Evolutionary conservation across 345 rosid genomes (phyloP).

Genomic region (Nephelium lappaceum): DNA sequence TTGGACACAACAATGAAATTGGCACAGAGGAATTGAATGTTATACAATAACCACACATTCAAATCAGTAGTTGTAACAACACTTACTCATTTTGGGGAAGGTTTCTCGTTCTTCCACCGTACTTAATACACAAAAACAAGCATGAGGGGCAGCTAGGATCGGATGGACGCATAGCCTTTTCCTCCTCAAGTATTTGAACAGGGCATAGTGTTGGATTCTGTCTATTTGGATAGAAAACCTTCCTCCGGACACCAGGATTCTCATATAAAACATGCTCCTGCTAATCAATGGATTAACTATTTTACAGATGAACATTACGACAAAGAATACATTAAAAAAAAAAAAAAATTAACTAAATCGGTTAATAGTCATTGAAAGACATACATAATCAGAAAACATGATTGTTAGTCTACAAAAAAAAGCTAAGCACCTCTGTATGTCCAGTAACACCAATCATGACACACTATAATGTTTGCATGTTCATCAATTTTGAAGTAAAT

Average conservation of each 20-base stretch:
- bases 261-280: conserved; percentile 64
- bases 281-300: background rate
- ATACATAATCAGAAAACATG: background rate
- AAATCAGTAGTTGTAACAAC: background rate
- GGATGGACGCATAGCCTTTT: conserved; percentile 59
- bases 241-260: conserved; percentile 47
- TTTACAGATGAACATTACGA: background rate
- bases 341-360: background rate
- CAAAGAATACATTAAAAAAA: background rate
- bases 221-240: conserved; percentile 49
- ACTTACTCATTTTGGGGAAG: conserved; percentile 67
- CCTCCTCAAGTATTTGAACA: conserved; percentile 59
- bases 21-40: background rate
- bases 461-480: background rate
- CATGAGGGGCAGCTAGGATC: conserved; percentile 58
- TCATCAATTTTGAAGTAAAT: background rate
- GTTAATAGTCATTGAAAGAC: background rate
- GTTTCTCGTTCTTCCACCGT: conserved; percentile 68
- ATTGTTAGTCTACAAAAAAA: background rate
- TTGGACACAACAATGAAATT: background rate
- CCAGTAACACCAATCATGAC: background rate
- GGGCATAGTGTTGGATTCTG: conserved; percentile 57
- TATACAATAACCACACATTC: background rate
- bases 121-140: conserved; percentile 63
- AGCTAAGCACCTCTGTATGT: background rate